Evolutionary conservation across 345 rosid genomes (phyloP), one percentile per base, ranked within the genome.

Genomic region (Arabidopsis thaliana): DNA sequence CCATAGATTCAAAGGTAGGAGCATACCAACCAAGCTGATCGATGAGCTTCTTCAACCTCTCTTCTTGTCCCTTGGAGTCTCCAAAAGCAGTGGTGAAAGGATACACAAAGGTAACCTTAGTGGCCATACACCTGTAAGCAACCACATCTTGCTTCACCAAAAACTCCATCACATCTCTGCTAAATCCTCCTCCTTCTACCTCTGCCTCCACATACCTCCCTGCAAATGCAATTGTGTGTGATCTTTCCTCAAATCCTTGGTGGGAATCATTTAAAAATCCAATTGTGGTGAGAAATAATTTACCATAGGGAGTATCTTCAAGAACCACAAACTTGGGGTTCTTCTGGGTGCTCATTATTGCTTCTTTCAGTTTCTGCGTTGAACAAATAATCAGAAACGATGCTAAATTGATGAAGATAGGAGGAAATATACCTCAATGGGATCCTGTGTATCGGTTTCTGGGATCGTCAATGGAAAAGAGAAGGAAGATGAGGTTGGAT

Each of bases 41-140:
- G 0, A 83, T 1, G 38, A 91, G 82, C 58, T 82, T 85, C 89
- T 86, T 84, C 89, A 91, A 67, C 68, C 91, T 86, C 81, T 88
- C 96, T 71, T 85, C 83, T 77, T 90, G 95, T 53, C 97, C 96
- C 65, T 85, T 87, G 0, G 98, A 90, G 69, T 94, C 96, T 37
- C 97, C 97, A 8, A 91, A 82, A 22, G 97, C 93, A 40, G 98
- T 90, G 4, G 96, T 87, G 82, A 94, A 94, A 1, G 98, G 98
- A 73, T 94, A 94, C 13, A 94, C 82, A 83, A 85, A 91, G 8
- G 96, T 91, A 5, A 88, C 95, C 72, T 88, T 91, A 40, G 85
- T 82, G 44, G 96, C 95, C 97, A 87, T 87, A 6, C 75, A 75
- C 80, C 98, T 86, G 23, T 86, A 91, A 55, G 87, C 78, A 76